Evolutionary conservation across 768 basidiomycete species (phyloP).

Genomic region (Russula abietina): DNA sequence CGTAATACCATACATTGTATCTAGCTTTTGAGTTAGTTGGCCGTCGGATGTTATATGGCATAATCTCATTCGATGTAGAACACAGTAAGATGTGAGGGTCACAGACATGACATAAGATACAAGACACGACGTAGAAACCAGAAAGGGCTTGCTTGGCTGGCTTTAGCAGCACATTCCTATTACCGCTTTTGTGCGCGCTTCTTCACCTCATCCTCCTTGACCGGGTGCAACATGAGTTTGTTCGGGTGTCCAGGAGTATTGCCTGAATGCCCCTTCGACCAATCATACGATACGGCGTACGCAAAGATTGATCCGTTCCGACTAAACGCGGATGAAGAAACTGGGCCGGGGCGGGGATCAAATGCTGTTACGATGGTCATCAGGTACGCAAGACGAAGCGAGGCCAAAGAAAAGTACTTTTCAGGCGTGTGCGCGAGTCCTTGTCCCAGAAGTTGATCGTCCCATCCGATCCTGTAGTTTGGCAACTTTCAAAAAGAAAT

Average conservation of each 20-base stretch:
- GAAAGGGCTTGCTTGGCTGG: not conserved
- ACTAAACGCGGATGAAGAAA: constrained; percentile 79
- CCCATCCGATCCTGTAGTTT: constrained; percentile 61
- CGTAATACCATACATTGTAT: not conserved
- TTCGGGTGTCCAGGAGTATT: constrained; percentile 67
- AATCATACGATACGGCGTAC: constrained; percentile 89
- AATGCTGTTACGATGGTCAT: constrained; percentile 45
- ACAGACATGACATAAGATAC: not conserved
- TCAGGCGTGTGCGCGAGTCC: constrained; percentile 85
- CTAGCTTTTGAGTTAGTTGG: not conserved
- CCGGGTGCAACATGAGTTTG: constrained; percentile 78
- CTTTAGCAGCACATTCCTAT: constrained; percentile 1
- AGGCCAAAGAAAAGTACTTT: constrained; percentile 48
- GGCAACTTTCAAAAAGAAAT: not conserved
- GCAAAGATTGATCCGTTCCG: constrained; percentile 85
- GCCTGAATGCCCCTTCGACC: constrained; percentile 88
- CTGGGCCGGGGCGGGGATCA: constrained; percentile 67
- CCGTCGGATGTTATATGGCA: not conserved
- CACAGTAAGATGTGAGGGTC: not conserved
- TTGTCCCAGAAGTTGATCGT: constrained; percentile 95
- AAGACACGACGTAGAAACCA: not conserved
- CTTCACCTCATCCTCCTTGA: constrained; percentile 84
- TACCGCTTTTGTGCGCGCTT: constrained; percentile 42
- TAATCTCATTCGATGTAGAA: not conserved
- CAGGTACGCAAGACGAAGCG: not conserved